phyloP scores from a whole-genome alignment of 2,329 filamentous ascomycete species.

The Thielaviopsis populi region DNA sequence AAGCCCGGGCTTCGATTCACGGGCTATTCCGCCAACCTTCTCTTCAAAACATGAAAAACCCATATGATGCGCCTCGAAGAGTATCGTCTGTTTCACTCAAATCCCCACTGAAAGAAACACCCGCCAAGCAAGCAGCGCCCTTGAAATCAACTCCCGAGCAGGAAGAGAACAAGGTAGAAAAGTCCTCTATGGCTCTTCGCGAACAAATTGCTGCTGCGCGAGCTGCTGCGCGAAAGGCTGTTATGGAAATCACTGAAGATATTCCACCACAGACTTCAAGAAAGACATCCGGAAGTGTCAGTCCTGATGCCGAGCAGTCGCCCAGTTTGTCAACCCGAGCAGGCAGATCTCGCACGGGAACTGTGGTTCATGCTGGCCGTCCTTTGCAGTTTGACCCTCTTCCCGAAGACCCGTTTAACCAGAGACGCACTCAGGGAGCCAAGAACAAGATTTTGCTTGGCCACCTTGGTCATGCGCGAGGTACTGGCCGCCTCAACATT shows the following conservation, averaged over 20 bases:
- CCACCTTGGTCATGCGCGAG: slow-evolving; percentile 56
- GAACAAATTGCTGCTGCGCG: slow-evolving; percentile 91
- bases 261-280: slow-evolving; percentile 2
- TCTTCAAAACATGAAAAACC: slow-evolving; percentile 26
- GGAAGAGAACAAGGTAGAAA: slow-evolving; percentile 27
- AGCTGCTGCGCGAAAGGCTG: slow-evolving; percentile 52
- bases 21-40: slow-evolving; percentile 43
- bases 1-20: slow-evolving; percentile 37
- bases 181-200: slow-evolving; percentile 65
- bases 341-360: slow-evolving; percentile 15
- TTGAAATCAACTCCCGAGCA: slow-evolving; percentile 11
- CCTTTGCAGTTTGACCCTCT: slow-evolving; percentile 1
- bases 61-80: slow-evolving; percentile 19
- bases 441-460: slow-evolving; percentile 55
- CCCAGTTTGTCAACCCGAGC: slow-evolving; percentile 30
- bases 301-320: neutral
- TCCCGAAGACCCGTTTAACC: slow-evolving; percentile 54
- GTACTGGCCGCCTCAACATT: slow-evolving; percentile 74
- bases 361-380: slow-evolving; percentile 11
- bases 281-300: neutral
- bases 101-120: slow-evolving; percentile 8
- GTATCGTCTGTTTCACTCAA: slow-evolving; percentile 15
- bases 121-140: neutral
- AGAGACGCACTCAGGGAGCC: slow-evolving; percentile 40
- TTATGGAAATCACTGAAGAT: slow-evolving; percentile 23